phyloP scores from a whole-genome alignment of 2,329 filamentous ascomycete species.

The Atkinsonella hypoxylon region DNA sequence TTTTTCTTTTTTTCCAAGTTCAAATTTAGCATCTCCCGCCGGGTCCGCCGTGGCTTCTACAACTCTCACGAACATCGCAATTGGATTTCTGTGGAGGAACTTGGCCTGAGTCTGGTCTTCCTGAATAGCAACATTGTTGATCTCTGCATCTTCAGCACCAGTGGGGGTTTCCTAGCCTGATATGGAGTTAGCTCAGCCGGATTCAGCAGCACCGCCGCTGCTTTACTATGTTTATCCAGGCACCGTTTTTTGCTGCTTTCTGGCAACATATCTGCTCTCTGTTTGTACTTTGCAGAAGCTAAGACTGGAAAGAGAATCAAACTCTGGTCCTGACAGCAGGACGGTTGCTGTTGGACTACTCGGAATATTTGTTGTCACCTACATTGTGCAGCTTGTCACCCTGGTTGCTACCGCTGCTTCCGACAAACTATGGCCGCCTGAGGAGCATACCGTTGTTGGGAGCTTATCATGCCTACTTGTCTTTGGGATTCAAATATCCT shows the following conservation, averaged over 20 bases:
- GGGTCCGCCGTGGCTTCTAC: neutral
- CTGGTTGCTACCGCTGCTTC: conserved; percentile 25
- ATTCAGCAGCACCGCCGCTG: conserved; percentile 23
- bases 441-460: conserved; percentile 41
- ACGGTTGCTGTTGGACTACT: conserved; percentile 28
- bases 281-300: conserved; percentile 40
- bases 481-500: conserved; percentile 49
- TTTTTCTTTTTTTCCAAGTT: too few species aligned
- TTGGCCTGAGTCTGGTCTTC: neutral
- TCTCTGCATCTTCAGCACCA: neutral
- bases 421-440: conserved; percentile 26
- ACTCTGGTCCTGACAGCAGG: conserved; percentile 11
- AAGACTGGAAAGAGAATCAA: conserved; percentile 12
- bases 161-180: neutral
- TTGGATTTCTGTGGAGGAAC: neutral
- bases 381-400: conserved; percentile 32
- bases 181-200: conserved; percentile 5
- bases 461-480: conserved; percentile 49
- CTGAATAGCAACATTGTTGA: neutral
- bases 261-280: conserved; percentile 36
- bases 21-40: neutral
- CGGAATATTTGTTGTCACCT: conserved; percentile 31
- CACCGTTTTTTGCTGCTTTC: conserved; percentile 44
- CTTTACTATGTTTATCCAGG: conserved; percentile 50
- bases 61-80: neutral